Conservation (phyloP, 306 rosid species). For the Crotalaria pallida region DNA sequence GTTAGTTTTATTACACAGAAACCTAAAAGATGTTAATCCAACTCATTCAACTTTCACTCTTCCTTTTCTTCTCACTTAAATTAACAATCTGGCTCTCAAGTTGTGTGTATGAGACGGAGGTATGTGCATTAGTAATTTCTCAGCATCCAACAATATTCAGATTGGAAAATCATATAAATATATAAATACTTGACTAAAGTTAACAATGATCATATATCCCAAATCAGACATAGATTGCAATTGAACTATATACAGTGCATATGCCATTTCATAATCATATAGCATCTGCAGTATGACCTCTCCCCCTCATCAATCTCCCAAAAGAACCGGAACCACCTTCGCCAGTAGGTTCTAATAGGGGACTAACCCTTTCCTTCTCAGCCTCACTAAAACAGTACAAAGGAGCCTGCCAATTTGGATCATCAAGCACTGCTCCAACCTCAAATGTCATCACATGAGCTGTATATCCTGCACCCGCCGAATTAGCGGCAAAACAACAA, state of each 20-base stretch:
- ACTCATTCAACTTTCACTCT: too few relatives aligned
- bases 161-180: too few relatives aligned
- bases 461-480: slow-evolving; percentile 49
- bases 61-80: too few relatives aligned
- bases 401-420: slow-evolving; percentile 87
- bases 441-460: slow-evolving; percentile 96
- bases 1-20: too few relatives aligned
- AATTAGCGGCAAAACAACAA: not conserved
- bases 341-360: not conserved
- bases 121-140: too few relatives aligned
- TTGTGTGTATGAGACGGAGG: too few relatives aligned
- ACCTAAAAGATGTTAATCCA: too few relatives aligned
- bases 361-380: not conserved
- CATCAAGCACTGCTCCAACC: slow-evolving; percentile 83
- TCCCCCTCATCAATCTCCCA: slow-evolving; percentile 29
- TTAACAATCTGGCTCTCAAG: too few relatives aligned
- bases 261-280: slow-evolving; percentile 11
- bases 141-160: too few relatives aligned
- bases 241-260: not conserved
- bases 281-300: not conserved
- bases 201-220: too few relatives aligned
- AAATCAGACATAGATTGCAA: too few relatives aligned
- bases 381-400: slow-evolving; percentile 51
- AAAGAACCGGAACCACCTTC: slow-evolving; percentile 9
- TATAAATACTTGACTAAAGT: too few relatives aligned